phyloP scores from a whole-genome alignment of 75 land plant species.

The Sequoia sempervirens region DNA sequence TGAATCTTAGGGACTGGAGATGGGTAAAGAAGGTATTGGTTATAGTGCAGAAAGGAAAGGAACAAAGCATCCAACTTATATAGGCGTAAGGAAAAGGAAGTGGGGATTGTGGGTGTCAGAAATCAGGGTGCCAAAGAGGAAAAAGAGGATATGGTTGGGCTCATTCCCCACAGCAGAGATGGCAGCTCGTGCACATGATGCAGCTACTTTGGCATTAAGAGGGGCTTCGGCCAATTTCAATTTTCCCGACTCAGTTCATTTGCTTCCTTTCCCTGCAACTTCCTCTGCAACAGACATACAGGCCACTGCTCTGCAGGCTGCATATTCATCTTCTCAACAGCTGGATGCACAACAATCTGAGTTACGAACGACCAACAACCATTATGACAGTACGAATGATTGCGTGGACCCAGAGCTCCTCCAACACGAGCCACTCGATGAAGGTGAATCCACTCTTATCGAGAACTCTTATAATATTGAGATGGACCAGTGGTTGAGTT shows the following conservation, averaged over 20 bases:
- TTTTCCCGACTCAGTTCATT: conserved; percentile 19
- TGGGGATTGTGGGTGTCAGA: no score
- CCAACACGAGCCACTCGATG: background rate
- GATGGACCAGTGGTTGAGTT: background rate
- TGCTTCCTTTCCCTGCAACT: background rate
- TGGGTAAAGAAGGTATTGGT: no score
- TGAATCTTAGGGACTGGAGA: no score
- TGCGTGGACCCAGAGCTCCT: no score
- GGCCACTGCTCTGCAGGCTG: conserved; percentile 28
- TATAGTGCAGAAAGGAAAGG: no score
- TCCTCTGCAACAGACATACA: conserved; percentile 21
- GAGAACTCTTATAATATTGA: background rate
- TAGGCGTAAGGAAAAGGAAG: no score
- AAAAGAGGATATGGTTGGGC: conserved; percentile 27
- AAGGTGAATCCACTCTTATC: background rate
- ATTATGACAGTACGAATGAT: background rate
- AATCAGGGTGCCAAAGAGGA: no score
- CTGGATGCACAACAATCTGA: background rate
- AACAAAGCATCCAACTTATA: no score
- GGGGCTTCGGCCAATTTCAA: conserved; percentile 26
- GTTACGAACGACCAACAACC: background rate
- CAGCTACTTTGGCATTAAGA: conserved; percentile 24
- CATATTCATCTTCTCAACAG: background rate
- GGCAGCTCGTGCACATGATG: conserved; percentile 44
- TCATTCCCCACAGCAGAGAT: conserved; percentile 38